These are phyloP conservation scores for Aspergillus sparsus DNA, from an alignment of 495 filamentous ascomycete species.

Conservation along the genomic window DNA sequence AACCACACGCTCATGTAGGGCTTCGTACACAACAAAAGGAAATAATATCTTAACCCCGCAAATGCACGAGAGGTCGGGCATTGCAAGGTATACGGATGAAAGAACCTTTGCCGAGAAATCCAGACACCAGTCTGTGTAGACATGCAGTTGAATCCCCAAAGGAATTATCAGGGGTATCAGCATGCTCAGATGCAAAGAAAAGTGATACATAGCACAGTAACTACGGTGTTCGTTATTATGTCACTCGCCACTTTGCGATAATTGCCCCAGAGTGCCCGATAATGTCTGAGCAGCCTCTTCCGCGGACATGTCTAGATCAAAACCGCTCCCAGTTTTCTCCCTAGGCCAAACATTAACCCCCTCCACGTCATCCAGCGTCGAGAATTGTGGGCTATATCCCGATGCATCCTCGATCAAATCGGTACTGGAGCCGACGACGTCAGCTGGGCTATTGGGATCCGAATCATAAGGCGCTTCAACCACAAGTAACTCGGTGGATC, in stretches of 20 bases:
- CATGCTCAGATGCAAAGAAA: neutral
- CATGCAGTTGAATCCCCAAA: neutral
- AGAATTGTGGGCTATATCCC: too few species aligned
- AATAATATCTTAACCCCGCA: too few species aligned
- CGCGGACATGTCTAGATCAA: neutral
- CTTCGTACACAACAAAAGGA: too few species aligned
- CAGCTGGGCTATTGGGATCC: conserved; percentile 50
- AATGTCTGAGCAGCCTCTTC: conserved; percentile 20
- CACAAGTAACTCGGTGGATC: conserved; percentile 48
- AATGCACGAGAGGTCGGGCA: too few species aligned
- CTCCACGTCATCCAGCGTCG: too few species aligned
- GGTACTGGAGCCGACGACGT: conserved; percentile 28
- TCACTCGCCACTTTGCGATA: neutral
- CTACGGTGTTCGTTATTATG: neutral
- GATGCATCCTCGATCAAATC: neutral
- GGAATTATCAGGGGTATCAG: neutral
- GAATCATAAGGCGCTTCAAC: conserved; percentile 55
- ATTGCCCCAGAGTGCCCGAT: conserved; percentile 19
- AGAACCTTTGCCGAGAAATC: neutral
- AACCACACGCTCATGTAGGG: too few species aligned
- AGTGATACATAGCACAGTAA: neutral
- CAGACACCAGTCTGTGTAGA: neutral
- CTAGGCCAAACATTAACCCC: neutral
- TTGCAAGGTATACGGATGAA: too few species aligned
- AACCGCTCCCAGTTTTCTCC: neutral